Conservation (phyloP, 345 rosid genomes). For the Populus simonii region DNA sequence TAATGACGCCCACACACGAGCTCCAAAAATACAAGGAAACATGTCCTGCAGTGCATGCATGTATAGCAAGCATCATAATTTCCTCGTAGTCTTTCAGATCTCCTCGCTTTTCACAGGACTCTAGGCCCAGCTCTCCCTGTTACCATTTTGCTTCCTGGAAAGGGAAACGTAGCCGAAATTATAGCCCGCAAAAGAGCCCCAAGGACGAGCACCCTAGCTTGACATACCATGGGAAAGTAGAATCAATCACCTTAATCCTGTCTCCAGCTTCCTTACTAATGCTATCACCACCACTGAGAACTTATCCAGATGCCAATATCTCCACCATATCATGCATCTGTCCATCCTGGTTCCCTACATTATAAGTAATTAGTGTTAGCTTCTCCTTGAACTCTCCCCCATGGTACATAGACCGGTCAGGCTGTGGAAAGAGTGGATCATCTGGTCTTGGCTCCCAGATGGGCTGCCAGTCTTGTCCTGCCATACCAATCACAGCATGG, state of each 20-base stretch:
- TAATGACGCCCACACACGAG: not conserved
- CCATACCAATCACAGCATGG: constrained; percentile 96
- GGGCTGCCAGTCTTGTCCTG: constrained; percentile 88
- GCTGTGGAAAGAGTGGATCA: constrained; percentile 75
- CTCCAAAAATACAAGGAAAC: not conserved
- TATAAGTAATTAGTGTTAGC: constrained; percentile 50
- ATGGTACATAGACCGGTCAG: constrained; percentile 68
- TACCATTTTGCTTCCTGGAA: constrained; percentile 40
- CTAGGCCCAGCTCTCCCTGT: constrained; percentile 43
- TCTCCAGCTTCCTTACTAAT: constrained; percentile 7
- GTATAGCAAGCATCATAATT: not conserved
- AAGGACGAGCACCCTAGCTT: constrained; percentile 55
- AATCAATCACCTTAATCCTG: constrained; percentile 20
- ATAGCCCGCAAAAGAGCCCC: constrained; percentile 61
- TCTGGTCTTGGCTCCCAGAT: constrained; percentile 74
- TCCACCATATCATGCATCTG: constrained; percentile 82
- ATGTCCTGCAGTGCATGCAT: not conserved
- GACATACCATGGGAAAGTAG: constrained; percentile 45
- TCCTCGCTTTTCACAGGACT: constrained; percentile 58
- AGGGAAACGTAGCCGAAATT: constrained; percentile 59
- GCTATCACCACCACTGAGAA: constrained; percentile 38
- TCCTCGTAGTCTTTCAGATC: constrained; percentile 26
- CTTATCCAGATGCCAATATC: constrained; percentile 71
- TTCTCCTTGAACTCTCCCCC: constrained; percentile 87
- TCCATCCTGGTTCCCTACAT: constrained; percentile 81